phyloP scores from a whole-genome alignment of 208 protist genomes.

The Acanthamoeba healyi region DNA sequence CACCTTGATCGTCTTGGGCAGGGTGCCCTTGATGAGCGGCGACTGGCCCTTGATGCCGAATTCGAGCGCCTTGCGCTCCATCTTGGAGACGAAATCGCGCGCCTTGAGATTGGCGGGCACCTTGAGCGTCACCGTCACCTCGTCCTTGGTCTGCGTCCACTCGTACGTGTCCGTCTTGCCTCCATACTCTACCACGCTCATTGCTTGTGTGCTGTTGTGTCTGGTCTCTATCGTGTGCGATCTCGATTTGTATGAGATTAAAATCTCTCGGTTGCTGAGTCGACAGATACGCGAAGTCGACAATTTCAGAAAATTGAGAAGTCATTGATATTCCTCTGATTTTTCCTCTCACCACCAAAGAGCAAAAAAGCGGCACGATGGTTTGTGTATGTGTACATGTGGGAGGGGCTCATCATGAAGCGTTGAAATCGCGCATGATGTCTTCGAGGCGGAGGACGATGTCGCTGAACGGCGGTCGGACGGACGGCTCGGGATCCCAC shows the following conservation, averaged over 20 bases:
- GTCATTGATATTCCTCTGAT: too few species aligned
- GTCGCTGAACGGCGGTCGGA: conserved; percentile 73
- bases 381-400: too few species aligned
- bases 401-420: too few species aligned
- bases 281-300: too few species aligned
- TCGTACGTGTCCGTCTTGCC: conserved; percentile 71
- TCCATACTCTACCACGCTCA: conserved; percentile 62
- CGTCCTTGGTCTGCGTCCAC: conserved; percentile 71
- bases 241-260: too few species aligned
- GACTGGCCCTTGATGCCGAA: conserved; percentile 60
- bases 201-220: background rate
- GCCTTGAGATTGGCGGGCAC: background rate
- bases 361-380: too few species aligned
- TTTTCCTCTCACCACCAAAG: too few species aligned
- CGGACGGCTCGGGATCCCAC: conserved; percentile 73
- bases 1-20: conserved; percentile 28
- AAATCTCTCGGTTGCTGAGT: too few species aligned
- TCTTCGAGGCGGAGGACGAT: conserved; percentile 64
- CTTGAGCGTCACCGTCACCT: conserved; percentile 45
- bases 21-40: conserved; percentile 1
- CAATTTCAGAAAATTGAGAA: too few species aligned
- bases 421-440: background rate
- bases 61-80: conserved; percentile 17
- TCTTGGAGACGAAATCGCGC: conserved; percentile 46
- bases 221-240: background rate